Percentiles rank a stretch among this genome's conserved stretches.
phyloP scores from a whole-genome alignment of 2,329 filamentous ascomycete genomes.

The Epichloe brachyelytri region DNA sequence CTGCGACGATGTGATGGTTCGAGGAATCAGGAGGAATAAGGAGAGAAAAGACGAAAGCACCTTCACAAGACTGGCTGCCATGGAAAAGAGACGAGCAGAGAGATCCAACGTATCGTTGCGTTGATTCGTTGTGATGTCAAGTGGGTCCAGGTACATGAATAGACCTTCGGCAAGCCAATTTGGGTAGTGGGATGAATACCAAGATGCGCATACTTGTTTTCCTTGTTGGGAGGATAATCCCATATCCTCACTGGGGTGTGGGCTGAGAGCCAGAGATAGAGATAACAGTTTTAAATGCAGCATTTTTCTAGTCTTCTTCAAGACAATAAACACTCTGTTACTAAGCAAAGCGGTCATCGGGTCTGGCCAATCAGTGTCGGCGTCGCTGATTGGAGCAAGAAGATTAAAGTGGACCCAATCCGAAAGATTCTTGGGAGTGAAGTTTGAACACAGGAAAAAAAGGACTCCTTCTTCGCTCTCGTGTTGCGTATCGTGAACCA shows the following conservation, averaged over 20 bases:
- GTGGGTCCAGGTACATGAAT: background rate
- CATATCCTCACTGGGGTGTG: too few relatives aligned
- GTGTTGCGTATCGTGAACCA: background rate
- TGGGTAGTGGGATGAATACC: conserved; percentile 1
- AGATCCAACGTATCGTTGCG: too few relatives aligned
- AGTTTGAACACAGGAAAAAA: background rate
- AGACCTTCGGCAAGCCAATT: conserved; percentile 12
- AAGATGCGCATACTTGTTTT: too few relatives aligned
- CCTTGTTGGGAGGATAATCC: too few relatives aligned
- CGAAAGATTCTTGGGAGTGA: background rate
- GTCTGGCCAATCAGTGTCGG: background rate
- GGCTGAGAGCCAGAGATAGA: too few relatives aligned
- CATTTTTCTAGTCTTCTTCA: too few relatives aligned
- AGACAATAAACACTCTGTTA: background rate
- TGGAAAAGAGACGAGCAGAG: too few relatives aligned
- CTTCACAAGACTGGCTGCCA: too few relatives aligned
- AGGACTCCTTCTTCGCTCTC: background rate
- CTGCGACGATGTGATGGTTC: background rate
- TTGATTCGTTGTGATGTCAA: background rate
- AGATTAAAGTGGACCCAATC: background rate
- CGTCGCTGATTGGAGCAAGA: background rate
- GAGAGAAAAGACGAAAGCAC: too few relatives aligned
- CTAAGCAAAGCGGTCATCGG: background rate
- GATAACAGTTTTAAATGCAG: too few relatives aligned
- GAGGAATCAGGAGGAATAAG: background rate